Evolutionary conservation across 345 rosid species (phyloP), one percentile per base, ranked within the genome.

Genomic region (Fremontodendron californicum): DNA sequence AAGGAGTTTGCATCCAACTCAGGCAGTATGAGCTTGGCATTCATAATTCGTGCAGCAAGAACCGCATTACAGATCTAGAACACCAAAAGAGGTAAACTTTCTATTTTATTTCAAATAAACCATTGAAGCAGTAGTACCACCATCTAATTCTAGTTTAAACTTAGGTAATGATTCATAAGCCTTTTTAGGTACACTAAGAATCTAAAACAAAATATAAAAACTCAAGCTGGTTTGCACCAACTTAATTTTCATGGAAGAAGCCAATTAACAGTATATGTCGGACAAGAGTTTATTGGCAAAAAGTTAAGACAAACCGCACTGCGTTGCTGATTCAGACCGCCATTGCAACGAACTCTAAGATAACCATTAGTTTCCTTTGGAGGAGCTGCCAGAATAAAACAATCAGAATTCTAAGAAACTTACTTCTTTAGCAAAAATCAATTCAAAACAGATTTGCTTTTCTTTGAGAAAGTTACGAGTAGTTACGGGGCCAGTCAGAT

Each of bases 1-100:
- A 92, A 96, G 79, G 98, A 92, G 90, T 96, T 96, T 58, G 97
- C 98, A 79, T 96, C 99, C 86, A 93, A 81, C 85, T 93, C 99
- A 42, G 99, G 99, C 66, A 96, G 80, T 83, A 96, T 95, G 65
- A 96, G 99, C 3, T 97, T 92, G 73, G 99, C 99, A 86, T 96
- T 96, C 99, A 96, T 91, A 84, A 96, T 93, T 80, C 99, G 87
- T 29, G 99, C 99, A 83, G 98, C 98, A 86, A 96, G 99, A 80
- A 96, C 99, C 2, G 98, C 98, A 87, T 96, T 96, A 81, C 99
- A 96, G 66, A 93, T 96, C 99, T 96, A 85, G 61, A 76, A 79
- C 67, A 85, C 54, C 76, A 73, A 78, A 71, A 71, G 72, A 25
- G 21, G 12, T 6, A 75, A 62, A 71, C 21, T 43, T 39, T 71